Evolutionary conservation across 1,284 basidiomycete genomes (phyloP), one percentile per base, ranked within the genome.

Genomic region (Boletus semigastroideus): DNA sequence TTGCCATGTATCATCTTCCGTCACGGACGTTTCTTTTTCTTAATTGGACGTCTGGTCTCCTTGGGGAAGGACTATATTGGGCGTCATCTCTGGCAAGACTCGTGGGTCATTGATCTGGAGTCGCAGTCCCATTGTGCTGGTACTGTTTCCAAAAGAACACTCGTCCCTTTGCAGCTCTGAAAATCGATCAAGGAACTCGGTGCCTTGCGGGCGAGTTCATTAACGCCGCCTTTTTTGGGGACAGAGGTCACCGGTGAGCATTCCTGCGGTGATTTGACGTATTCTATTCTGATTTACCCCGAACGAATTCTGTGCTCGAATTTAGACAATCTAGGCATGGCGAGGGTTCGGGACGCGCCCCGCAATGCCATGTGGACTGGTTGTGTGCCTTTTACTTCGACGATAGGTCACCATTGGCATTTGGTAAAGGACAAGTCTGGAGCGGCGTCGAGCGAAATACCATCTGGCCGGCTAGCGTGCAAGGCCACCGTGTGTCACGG

Each of bases 221-320:
- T 44, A 37, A 46, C 43, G 28, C 55, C 53, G 55, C 56, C 48
- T 27, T 51, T 62, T 54, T 38, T 22, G 31, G 37, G 42, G 36
- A 47, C 10, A 44, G 43, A 49, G 49, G 56, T 53, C 49, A 49
- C 33, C 31, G 50, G 46, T 42, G 39, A 55, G 49, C 41, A 63
- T 68, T 66, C 65, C 62, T 52, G 43, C 42, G 51, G 45, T 60
- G 65, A 64, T 67, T 65, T 64, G 65, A 67, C 55, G 44, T 22
- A 51, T 64, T 67, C 59, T 45, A 47, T 54, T 57, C 59, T 63
- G 61, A 63, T 67, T 65, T 63, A 52, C 62, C 30, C 31, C 48
- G 52, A 30, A 47, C 40, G 46, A 46, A 60, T 47, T 47, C 44
- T 40, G 48, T 31, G 48, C 48, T 45, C n/a, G 49, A 65, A 57